Base-by-base conservation (phyloP, 495 filamentous ascomycete genomes). In the Aspergillus avenaceus region DNA sequence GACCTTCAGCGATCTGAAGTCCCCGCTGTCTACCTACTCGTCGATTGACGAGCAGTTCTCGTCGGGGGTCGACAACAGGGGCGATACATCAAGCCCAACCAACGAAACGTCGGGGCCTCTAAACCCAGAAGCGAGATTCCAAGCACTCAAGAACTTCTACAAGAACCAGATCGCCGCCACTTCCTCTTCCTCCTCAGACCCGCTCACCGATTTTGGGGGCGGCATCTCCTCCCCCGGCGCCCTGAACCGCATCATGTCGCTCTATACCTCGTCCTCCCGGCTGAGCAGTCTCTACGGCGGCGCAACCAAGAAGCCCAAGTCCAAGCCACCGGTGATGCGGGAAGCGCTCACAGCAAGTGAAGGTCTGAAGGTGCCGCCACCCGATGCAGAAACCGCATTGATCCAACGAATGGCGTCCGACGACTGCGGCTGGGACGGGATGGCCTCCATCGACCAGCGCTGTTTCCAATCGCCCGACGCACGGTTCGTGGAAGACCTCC, bases 181-280 rank as follows among this genome's bases (percentile, higher is more conserved):
- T 16, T 74, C 75, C 16, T 72, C 71, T 18, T 70, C 76, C 1
- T 77, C 79, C 19, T 76, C 71, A 16, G 75, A 84, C 51, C 73
- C 73, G 41, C 62, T 76, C 5, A 63, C 68, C 0, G 71, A 58
- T 55, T 78, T 71, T 57, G 80, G 76, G 25, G 80, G 81, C 46
- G 76, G 78, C 42, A 85, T 85, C 50, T 91, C 89, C 43, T 95
- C 91, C 1, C 91, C 92, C 0, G 84, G 78, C 8, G 83, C 90
- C 16, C 72, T 96, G 34, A 84, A 89, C 37, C 82, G 92, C 16
- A 87, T 98, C 54, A 95, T 98, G 88, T 89, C 81, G 28, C 71
- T 98, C 25, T 97, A 96, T 67, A 87, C 89, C 2, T 84, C 83
- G 0, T 69, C 68, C 4, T 67, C 72, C 7, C 60, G 70, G 7